Percentiles rank a stretch among this genome's conserved stretches.
phyloP scores from a whole-genome alignment of 106 monocot species.

The Cymbidium sinense region DNA sequence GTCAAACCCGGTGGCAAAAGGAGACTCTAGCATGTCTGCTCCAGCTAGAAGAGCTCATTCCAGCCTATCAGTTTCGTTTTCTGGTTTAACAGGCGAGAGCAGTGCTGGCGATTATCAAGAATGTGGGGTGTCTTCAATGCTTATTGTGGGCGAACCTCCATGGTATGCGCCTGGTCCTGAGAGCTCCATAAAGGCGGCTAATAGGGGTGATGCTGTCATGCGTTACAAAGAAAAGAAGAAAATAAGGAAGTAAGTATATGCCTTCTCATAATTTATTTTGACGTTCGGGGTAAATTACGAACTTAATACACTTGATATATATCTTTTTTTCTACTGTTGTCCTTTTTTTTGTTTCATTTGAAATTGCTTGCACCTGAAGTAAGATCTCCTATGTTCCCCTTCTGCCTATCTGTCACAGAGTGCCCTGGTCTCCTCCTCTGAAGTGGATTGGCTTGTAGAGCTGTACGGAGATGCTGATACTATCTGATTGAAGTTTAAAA shows the following conservation, averaged over 20 bases:
- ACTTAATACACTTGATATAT: not conserved
- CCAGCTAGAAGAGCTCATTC: constrained; percentile 35
- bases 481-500: not conserved
- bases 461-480: not conserved
- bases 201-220: constrained; percentile 61
- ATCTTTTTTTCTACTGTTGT: not conserved
- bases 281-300: not conserved
- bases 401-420: no score
- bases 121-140: constrained; percentile 40
- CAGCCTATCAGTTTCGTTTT: constrained; percentile 53
- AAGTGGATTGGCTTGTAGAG: no score
- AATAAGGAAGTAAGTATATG: constrained; percentile 37
- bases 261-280: not conserved
- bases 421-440: no score
- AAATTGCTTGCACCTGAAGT: no score
- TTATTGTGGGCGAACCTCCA: constrained; percentile 41
- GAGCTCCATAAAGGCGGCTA: constrained; percentile 28
- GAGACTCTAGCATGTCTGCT: constrained; percentile 25
- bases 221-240: constrained; percentile 89
- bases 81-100: constrained; percentile 44
- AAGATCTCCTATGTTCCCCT: no score
- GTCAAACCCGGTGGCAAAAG: constrained; percentile 25
- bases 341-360: not conserved
- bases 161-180: constrained; percentile 46
- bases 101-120: constrained; percentile 47